Evolutionary conservation across 306 rosid species (phyloP).

Genomic region (Crotalaria pallida): DNA sequence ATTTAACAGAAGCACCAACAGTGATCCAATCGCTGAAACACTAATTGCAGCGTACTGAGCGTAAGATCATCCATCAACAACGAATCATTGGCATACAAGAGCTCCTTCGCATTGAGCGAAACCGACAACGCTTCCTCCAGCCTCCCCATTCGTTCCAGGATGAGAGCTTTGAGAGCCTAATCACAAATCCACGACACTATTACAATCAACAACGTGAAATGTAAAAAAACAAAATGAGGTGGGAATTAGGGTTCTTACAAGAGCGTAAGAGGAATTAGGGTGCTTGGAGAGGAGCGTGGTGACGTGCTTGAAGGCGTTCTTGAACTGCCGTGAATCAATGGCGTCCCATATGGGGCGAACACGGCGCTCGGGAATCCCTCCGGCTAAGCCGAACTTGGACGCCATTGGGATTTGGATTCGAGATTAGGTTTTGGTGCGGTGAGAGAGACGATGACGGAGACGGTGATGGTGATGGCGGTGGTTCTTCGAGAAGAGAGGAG

Average conservation of each 20-base stretch:
- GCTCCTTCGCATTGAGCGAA: conserved; percentile 63
- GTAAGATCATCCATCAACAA: conserved; percentile 89
- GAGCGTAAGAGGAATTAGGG: conserved; percentile 76
- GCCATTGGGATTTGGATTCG: conserved; percentile 45
- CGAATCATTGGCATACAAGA: conserved; percentile 51
- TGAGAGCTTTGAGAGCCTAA: conserved; percentile 88
- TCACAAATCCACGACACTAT: neutral
- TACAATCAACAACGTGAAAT: neutral
- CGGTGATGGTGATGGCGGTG: no score
- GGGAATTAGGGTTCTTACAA: conserved; percentile 39
- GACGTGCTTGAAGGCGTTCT: conserved; percentile 76
- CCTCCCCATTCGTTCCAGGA: conserved; percentile 90
- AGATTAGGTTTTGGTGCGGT: neutral
- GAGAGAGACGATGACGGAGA: no score
- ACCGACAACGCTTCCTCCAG: conserved; percentile 70
- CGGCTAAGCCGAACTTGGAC: conserved; percentile 86
- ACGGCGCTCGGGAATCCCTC: conserved; percentile 91
- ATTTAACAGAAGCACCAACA: conserved; percentile 36
- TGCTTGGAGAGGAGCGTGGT: conserved; percentile 61
- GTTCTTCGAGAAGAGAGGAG: neutral
- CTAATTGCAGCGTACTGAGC: conserved; percentile 89
- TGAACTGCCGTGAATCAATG: conserved; percentile 92
- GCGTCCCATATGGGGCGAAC: conserved; percentile 99
- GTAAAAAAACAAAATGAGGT: neutral
- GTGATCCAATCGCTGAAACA: conserved; percentile 80